Evolutionary conservation across 2,329 filamentous ascomycete genomes (phyloP), one percentile per base, ranked within the genome.

Genomic region (Grosmannia penicillata): DNA sequence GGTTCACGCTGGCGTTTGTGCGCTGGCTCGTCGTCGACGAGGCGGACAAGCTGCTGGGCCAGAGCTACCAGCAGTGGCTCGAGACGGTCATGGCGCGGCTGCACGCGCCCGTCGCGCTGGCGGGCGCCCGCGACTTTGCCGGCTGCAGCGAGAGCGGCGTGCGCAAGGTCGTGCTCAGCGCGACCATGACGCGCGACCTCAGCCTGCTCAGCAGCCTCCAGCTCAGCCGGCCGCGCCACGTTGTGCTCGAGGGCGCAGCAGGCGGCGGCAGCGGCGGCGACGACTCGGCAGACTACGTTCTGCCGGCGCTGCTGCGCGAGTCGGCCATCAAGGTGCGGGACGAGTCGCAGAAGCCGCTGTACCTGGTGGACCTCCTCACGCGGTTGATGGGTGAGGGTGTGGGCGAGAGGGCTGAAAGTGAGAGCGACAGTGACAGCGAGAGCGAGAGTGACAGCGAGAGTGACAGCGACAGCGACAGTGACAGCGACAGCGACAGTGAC

Each of bases 21-120:
- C 74, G 82, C 43, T 96, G 87, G 86, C 66, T 96, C 0, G 74
- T 95, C 3, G 81, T 95, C 33, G 89, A 96, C 50, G 89, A 96
- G 59, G 91, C 89, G 10, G 89, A 96, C 56, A 85, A 91, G 53
- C 64, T 96, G 11, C 70, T 96, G 6, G 81, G 87, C 31, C 84
- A 96, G 55, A 87, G 82, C 51, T 95, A 91, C 56, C 87, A 95
- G 54, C 82, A 89, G 50, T 95, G 87, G 87, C 65, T 93, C 4
- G 73, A 77, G 29, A 61, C 78, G 1, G 72, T 91, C 7, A 78
- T 84, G 52, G 71, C 77, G 14, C 61, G 63, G 32, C 64, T 83
- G 44, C 65, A 66, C 9, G 3, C 1, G 14, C 4, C 8, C 8
- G 3, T 9, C 15, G 22, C 64, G 30, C 55, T 60, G 2, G 66